Evolutionary conservation across 352 stramenopile genomes (phyloP).

Genomic region (Poterioochromonas sp.): DNA sequence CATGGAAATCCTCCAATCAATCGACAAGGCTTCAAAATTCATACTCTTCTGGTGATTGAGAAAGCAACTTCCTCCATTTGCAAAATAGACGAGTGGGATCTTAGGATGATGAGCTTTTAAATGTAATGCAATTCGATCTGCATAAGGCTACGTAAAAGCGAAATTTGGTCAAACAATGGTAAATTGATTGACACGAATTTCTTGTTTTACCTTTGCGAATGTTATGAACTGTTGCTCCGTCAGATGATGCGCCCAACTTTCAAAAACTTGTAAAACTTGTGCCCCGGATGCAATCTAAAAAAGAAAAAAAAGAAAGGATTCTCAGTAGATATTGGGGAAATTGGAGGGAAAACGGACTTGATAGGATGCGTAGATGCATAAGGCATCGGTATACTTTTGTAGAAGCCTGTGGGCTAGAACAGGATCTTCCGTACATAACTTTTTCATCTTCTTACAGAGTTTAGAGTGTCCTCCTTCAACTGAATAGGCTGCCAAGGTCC

Average conservation of each 20-base stretch:
- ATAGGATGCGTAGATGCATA: slow-evolving; percentile 65
- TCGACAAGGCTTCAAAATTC: slow-evolving; percentile 48
- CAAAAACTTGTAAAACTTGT: slow-evolving; percentile 74
- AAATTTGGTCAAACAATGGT: not conserved
- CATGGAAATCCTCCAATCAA: slow-evolving; percentile 69
- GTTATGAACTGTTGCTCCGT: slow-evolving; percentile 54
- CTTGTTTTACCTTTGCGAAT: slow-evolving; percentile 53
- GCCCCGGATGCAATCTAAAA: slow-evolving; percentile 56
- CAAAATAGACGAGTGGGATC: slow-evolving; percentile 72
- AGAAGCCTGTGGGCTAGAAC: slow-evolving; percentile 53
- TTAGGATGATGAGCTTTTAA: slow-evolving; percentile 60
- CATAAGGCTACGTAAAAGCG: slow-evolving; percentile 47
- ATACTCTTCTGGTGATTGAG: slow-evolving; percentile 65
- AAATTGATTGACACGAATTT: not conserved
- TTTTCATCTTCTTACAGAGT: slow-evolving; percentile 56
- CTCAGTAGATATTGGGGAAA: not conserved
- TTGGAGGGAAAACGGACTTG: slow-evolving; percentile 49
- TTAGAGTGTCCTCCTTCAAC: slow-evolving; percentile 57
- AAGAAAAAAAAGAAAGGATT: not conserved
- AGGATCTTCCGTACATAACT: slow-evolving; percentile 61
- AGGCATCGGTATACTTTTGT: slow-evolving; percentile 51
- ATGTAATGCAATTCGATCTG: slow-evolving; percentile 57
- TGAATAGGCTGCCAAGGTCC: slow-evolving; percentile 66
- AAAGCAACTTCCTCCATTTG: slow-evolving; percentile 67
- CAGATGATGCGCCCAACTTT: slow-evolving; percentile 70